These are phyloP conservation scores for Eucommia ulmoides DNA, from an alignment of 257 asterid species.

Conservation along the genomic window DNA sequence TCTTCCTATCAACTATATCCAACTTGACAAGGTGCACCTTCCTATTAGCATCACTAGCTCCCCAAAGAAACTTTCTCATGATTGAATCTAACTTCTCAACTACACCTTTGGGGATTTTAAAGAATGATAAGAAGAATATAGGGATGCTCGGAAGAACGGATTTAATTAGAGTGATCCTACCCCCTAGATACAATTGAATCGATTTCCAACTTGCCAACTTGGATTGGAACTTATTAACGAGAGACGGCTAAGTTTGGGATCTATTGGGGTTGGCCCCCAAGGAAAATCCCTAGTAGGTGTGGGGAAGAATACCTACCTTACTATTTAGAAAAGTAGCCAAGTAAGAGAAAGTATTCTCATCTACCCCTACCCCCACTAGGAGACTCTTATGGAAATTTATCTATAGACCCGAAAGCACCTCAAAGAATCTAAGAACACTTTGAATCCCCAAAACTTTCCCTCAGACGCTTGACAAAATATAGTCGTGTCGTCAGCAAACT, in stretches of 20 bases:
- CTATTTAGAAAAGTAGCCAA: background rate
- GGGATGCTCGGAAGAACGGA: background rate
- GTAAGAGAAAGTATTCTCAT: background rate
- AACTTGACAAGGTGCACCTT: background rate
- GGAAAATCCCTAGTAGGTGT: too few species aligned
- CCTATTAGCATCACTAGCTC: background rate
- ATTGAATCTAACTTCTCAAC: background rate
- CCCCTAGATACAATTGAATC: background rate
- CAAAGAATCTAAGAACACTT: background rate
- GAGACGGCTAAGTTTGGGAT: background rate
- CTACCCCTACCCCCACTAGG: background rate
- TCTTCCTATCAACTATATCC: background rate
- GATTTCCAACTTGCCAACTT: background rate
- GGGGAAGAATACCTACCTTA: too few species aligned
- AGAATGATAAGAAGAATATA: background rate
- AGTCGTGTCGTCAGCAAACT: background rate
- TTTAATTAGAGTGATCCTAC: background rate
- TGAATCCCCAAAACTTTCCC: background rate
- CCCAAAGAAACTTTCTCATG: background rate
- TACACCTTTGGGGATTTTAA: background rate
- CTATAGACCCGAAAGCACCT: background rate
- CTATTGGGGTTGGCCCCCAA: background rate
- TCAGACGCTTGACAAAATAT: background rate
- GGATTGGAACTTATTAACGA: background rate
- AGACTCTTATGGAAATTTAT: background rate